Conservation (phyloP, 176 grass and related monocot species). For the Carex littledalei region DNA sequence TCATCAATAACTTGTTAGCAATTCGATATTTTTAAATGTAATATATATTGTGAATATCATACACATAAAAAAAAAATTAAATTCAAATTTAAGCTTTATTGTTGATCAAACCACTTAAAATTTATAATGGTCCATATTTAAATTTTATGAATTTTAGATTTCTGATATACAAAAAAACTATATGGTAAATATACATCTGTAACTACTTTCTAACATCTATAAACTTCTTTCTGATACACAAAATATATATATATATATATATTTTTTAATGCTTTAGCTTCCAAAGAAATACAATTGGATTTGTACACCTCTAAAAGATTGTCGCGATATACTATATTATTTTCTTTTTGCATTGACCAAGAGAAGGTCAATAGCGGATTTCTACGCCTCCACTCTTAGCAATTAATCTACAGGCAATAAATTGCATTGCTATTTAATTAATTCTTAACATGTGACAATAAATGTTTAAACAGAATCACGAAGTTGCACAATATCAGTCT, state of each 20-base stretch:
- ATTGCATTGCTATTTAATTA: neutral
- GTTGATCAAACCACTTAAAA: too few species aligned
- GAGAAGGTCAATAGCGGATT: neutral
- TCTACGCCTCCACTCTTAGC: neutral
- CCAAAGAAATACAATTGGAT: neutral
- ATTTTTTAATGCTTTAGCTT: neutral
- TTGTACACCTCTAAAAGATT: neutral
- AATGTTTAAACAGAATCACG: neutral
- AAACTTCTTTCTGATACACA: too few species aligned
- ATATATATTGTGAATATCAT: neutral
- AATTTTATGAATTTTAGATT: neutral
- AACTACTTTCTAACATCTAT: neutral
- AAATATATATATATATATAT: too few species aligned
- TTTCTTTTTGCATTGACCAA: neutral
- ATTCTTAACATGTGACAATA: neutral
- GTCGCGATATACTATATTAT: neutral
- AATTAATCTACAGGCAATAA: neutral
- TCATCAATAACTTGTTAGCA: too few species aligned
- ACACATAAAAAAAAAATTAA: neutral
- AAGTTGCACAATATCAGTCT: conserved; percentile 4
- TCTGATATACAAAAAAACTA: neutral
- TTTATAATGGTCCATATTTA: neutral
- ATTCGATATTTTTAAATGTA: too few species aligned
- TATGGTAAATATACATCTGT: neutral
- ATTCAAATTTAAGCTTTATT: neutral